Percentiles rank a stretch among this genome's conserved stretches.
phyloP scores from a whole-genome alignment of 495 filamentous ascomycete species.

The Trypethelium eluteriae region DNA sequence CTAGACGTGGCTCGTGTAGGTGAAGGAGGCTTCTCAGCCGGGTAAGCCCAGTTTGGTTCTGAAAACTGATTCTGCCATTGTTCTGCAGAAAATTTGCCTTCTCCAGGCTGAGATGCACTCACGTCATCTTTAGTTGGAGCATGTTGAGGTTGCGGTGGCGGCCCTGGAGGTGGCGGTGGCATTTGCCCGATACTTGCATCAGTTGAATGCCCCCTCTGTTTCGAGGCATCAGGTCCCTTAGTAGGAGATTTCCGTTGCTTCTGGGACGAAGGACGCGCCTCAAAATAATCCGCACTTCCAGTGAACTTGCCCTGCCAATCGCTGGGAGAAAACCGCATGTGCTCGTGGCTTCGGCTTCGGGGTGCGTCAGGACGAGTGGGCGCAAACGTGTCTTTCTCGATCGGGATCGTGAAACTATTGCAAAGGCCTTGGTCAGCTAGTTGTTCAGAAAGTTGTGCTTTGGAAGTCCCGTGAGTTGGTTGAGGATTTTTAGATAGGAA shows the following conservation, averaged over 20 bases:
- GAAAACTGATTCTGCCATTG: conserved; percentile 60
- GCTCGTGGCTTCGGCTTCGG: conserved; percentile 57
- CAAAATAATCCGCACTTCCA: conserved; percentile 46
- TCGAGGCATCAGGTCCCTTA: conserved; percentile 10
- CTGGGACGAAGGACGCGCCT: conserved; percentile 24
- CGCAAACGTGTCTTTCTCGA: conserved; percentile 36
- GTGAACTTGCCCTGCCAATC: conserved; percentile 53
- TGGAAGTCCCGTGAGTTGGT: not conserved
- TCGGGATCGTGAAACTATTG: conserved; percentile 24
- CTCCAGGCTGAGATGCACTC: conserved; percentile 31
- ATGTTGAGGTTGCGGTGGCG: conserved; percentile 15
- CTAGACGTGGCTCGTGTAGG: conserved; percentile 19
- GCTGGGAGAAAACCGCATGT: conserved; percentile 57
- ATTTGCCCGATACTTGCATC: not conserved
- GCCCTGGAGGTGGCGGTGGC: conserved; percentile 16
- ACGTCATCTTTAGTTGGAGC: conserved; percentile 20
- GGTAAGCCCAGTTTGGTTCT: conserved; percentile 47
- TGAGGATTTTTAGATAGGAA: not conserved
- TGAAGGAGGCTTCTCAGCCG: conserved; percentile 17
- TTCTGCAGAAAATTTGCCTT: conserved; percentile 53
- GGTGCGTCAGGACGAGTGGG: conserved; percentile 34
- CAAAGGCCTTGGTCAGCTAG: conserved; percentile 17
- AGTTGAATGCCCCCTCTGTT: not conserved
- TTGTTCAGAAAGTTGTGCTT: not conserved
- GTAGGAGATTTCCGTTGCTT: conserved; percentile 16